Base-by-base conservation (phyloP, 352 stramenopile genomes). In the Globisporangium middletonii region DNA sequence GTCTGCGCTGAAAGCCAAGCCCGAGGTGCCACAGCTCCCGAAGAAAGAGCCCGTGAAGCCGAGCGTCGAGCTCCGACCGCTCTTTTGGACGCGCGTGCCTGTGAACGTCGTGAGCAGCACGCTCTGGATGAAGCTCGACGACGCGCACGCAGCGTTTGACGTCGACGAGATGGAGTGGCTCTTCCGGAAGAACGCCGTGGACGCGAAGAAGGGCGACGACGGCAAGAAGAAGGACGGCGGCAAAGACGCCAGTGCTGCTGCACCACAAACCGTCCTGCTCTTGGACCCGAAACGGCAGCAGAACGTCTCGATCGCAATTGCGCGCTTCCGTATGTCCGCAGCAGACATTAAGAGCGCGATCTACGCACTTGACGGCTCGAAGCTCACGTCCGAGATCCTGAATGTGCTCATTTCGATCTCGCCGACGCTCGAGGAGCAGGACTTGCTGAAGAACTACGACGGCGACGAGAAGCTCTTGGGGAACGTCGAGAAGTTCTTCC, bases 301-400 rank as follows among this genome's bases (percentile, higher is more conserved):
- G 71, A 99, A 99, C 77, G 94, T 98, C 1, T 96, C 92, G n/a
- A 99, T 99, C 44, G 95, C 97, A 18, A 94, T 99, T 53, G 94
- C 94, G 28, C 88, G 95, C 37, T 90, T 98, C 50, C 89, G 97
- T 37, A 97, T 99, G 81, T 95, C 86, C 55, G 82, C 84, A 0
- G 62, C 76, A 1, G 84, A 96, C 57, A 91, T 97, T 51, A 91
- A 94, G 53, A 76, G 80, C 11, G 87, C 87, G 19, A 91, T 97
- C 27, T 89, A 94, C 28, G 68, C 74, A 12, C 69, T 97, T 11
- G 83, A 97, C 61, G 71, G 72, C n/a, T 65, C 67, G 15, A 77
- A 79, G 19, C 53, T 96, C 44, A 86, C 77, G 0, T 90, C 80
- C 1, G 88, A 97, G 62, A 73, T 96, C 38, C 53, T 96, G 43